phyloP scores from a whole-genome alignment of 2,329 filamentous ascomycete genomes.

The Xylaria sp. region DNA sequence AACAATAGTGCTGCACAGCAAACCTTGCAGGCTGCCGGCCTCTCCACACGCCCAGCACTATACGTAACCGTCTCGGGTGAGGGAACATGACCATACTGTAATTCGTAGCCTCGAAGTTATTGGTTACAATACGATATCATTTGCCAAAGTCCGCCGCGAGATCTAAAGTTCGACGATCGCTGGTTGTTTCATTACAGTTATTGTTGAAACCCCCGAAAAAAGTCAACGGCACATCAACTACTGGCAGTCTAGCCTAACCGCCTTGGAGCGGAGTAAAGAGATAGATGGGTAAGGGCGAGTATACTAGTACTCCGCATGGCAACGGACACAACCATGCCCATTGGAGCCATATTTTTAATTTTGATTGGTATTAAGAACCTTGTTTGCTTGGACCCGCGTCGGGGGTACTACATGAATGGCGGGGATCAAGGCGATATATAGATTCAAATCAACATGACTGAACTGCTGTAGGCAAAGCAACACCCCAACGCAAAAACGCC shows the following conservation, averaged over 20 bases:
- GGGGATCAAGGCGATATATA: neutral
- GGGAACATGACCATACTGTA: neutral
- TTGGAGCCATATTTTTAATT: neutral
- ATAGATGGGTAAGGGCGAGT: neutral
- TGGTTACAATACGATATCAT: neutral
- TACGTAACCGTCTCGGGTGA: too few species aligned
- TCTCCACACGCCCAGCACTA: too few species aligned
- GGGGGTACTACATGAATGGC: neutral
- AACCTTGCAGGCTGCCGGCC: too few species aligned
- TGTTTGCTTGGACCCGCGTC: neutral
- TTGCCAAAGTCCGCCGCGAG: neutral
- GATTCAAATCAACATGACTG: slow-evolving; percentile 6
- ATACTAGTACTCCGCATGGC: neutral
- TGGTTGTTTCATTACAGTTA: neutral
- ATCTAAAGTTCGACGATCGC: neutral
- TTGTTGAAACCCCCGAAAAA: neutral
- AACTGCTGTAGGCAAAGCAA: slow-evolving; percentile 1
- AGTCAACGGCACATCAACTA: neutral
- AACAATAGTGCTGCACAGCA: too few species aligned
- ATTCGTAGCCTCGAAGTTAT: neutral
- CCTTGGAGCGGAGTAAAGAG: too few species aligned
- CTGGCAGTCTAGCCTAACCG: neutral
- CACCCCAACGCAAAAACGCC: slow-evolving; percentile 26
- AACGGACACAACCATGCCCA: too few species aligned
- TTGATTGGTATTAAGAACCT: neutral